Evolutionary conservation across 2,329 filamentous ascomycete species (phyloP), one percentile per base, ranked within the genome.

Genomic region (Incumbomyces delicatus): DNA sequence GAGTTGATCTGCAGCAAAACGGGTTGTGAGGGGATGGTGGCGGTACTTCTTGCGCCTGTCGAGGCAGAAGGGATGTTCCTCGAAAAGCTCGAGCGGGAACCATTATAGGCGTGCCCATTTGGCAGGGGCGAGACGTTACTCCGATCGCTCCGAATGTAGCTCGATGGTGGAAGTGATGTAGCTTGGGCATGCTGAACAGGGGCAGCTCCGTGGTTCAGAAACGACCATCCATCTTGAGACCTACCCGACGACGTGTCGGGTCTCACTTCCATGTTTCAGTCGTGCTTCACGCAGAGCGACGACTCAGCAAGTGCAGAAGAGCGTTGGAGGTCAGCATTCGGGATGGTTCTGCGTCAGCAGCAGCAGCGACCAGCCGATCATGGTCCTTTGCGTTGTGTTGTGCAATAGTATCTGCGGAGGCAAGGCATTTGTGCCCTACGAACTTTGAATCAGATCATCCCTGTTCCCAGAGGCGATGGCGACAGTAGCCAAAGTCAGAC

Each of bases 1-100:
- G 66, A 68, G 53, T 69, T 67, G 14, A 68, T 60, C 50, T 65
- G 60, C 27, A 70, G 65, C 33, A 71, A 58, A 32, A 71, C 68
- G 6, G 68, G 68, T 48, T 68, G 66, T 27, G 66, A 65, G 37
- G 61, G 58, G 41, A 60, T 53, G 13, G 58, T 61, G 27, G 63
- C 52, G n/a, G 52, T 51, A 39, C 52, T 57, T 34, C 49, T 50
- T 18, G 47, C 52, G 30, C 55, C 55, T 40, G 53, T 47, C 3
- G 55, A 57, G 1, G 51, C 44, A 16, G 51, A 47, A 22, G 50
- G 46, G 20, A 37, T 43, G 42, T 54, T 49, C 41, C 52, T 48
- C 16, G 49, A 37, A 14, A 57, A 42, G 37, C 52, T 56, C 35
- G 55, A 56, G 4, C 52, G 49, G 17, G 55, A 57, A 42, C 52